Conservation (phyloP, 2,329 filamentous ascomycete genomes). For the Calycina marina region DNA sequence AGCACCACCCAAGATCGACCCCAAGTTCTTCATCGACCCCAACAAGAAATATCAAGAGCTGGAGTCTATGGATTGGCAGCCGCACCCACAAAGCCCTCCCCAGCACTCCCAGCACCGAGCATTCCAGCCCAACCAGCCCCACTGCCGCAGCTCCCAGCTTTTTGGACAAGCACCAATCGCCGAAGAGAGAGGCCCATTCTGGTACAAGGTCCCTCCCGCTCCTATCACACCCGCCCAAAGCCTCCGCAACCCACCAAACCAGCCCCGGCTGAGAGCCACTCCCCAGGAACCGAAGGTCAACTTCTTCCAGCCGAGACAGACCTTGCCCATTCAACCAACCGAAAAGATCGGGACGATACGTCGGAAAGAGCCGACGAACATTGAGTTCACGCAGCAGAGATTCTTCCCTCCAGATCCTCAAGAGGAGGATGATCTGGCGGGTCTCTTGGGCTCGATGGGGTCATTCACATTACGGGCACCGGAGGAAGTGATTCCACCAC, state of each 20-base stretch:
- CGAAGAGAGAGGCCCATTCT: conserved; percentile 36
- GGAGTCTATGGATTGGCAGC: conserved; percentile 56
- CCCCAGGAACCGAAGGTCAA: conserved; percentile 29
- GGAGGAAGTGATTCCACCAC: too few species aligned
- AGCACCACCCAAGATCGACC: not conserved
- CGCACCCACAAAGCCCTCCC: conserved; percentile 26
- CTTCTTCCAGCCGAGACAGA: conserved; percentile 30
- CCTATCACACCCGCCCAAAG: conserved; percentile 51
- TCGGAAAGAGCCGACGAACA: conserved; percentile 3
- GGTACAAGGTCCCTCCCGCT: conserved; percentile 54
- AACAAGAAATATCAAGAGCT: conserved; percentile 1
- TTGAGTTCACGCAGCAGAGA: conserved; percentile 35
- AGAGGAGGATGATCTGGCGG: conserved; percentile 9
- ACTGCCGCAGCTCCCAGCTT: conserved; percentile 23
- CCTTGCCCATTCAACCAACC: not conserved
- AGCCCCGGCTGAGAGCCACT: conserved; percentile 35
- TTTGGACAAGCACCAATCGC: conserved; percentile 14
- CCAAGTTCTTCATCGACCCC: not conserved
- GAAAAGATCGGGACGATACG: not conserved
- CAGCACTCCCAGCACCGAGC: conserved; percentile 36
- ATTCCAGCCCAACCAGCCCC: conserved; percentile 32
- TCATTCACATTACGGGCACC: too few species aligned
- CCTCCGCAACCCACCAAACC: conserved; percentile 44
- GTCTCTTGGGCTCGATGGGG: conserved; percentile 10
- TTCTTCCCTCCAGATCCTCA: conserved; percentile 9